phyloP scores from a whole-genome alignment of 768 basidiomycete genomes.

The Pleurotus cornucopiae region DNA sequence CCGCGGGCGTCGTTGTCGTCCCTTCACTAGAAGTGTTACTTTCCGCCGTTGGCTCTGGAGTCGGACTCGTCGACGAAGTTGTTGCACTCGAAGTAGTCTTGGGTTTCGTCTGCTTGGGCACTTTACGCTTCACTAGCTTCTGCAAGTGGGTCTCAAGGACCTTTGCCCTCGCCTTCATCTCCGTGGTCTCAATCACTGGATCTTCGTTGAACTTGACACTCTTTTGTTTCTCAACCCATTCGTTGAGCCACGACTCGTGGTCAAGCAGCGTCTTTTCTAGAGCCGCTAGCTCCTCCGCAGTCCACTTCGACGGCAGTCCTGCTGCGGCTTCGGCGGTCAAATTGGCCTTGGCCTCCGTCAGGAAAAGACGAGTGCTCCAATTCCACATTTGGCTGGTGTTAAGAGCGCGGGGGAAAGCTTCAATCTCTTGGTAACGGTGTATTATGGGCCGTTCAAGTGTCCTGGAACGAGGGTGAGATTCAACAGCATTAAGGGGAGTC shows the following conservation, averaged over 20 bases:
- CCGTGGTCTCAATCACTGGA: constrained; percentile 79
- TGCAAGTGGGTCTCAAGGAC: constrained; percentile 72
- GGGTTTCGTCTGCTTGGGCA: constrained; percentile 58
- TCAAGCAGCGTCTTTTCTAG: constrained; percentile 76
- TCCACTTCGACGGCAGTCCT: constrained; percentile 75
- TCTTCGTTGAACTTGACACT: constrained; percentile 68
- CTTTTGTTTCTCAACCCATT: constrained; percentile 81
- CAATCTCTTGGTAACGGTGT: constrained; percentile 85
- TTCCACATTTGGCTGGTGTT: constrained; percentile 85
- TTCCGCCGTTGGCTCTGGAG: constrained; percentile 12
- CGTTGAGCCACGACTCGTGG: constrained; percentile 81
- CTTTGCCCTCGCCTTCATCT: constrained; percentile 83
- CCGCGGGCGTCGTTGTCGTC: constrained; percentile 3
- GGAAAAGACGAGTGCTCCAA: constrained; percentile 85
- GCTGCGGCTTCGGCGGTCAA: constrained; percentile 59
- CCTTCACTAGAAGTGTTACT: constrained; percentile 10
- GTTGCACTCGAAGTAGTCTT: constrained; percentile 25
- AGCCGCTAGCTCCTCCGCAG: constrained; percentile 74
- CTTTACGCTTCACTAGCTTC: constrained; percentile 63
- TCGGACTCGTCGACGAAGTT: constrained; percentile 18
- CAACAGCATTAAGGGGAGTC: not conserved
- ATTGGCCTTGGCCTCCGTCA: constrained; percentile 73
- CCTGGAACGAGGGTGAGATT: constrained; percentile 32
- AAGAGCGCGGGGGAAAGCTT: constrained; percentile 78
- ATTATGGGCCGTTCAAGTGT: constrained; percentile 76